A percentile compares a stretch with the other conserved stretches of the same genome.
phyloP scores from a whole-genome alignment of 345 rosid genomes.

The Odontarrhena argentea region DNA sequence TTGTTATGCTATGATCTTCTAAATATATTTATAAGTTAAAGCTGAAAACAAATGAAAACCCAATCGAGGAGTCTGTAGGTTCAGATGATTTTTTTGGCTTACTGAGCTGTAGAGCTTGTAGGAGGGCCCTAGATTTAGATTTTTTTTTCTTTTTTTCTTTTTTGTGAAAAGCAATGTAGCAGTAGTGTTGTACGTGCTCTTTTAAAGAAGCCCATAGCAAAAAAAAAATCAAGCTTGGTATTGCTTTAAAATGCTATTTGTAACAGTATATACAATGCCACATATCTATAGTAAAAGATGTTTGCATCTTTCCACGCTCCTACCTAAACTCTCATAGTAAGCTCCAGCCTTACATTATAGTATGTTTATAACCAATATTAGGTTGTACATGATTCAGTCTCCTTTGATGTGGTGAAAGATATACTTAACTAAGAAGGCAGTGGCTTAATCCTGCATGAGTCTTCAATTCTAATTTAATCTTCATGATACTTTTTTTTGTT shows the following conservation, averaged over 20 bases:
- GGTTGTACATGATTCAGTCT: neutral
- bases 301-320: neutral
- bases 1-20: no score
- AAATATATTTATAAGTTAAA: no score
- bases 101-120: slow-evolving; percentile 1
- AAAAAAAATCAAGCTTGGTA: neutral
- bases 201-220: neutral
- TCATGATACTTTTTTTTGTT: neutral
- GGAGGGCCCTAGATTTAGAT: neutral
- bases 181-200: neutral
- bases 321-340: neutral
- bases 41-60: no score
- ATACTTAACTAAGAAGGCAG: neutral
- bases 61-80: no score
- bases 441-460: neutral
- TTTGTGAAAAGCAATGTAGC: neutral
- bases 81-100: neutral
- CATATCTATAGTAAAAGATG: neutral
- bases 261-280: neutral
- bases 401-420: slow-evolving; percentile 10
- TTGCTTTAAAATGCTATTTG: neutral
- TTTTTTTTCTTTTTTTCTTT: neutral
- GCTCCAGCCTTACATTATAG: neutral
- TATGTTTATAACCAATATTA: neutral
- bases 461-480: neutral